Evolutionary conservation across 257 asterid species (phyloP), one percentile per base, ranked within the genome.

Genomic region (Nicotiana obtusifolia): DNA sequence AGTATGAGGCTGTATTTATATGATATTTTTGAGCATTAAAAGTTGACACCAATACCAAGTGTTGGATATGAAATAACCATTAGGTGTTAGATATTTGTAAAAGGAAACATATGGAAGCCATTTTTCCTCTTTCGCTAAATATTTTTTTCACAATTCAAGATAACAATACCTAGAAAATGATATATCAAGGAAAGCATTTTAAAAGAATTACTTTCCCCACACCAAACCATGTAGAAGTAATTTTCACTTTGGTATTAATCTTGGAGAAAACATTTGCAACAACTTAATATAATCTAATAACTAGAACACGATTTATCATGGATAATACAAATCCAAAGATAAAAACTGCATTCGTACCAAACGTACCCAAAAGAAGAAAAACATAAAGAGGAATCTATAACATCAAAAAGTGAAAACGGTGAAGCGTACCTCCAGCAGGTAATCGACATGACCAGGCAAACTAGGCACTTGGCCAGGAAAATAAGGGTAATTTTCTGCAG

Each of bases 391-490:
- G 77, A 56, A 68, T 68, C 17, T 68, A 68, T 0, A 69, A 2
- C 6, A 68, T 68, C 19, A 69, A 37, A 11, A 69, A 3, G 22
- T 14, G 11, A 44, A 73, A 33, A 44, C 22, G 10, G 60, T 22
- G 22, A 73, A 24, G 59, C 5, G 82, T 83, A 89, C 98, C 98
- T 92, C 83, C 68, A 94, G 91, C 91, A 94, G 85, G 84, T 84
- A 91, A 14, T 91, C 96, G 56, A 85, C 94, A 86, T 93, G 91
- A 77, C 96, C 97, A 7, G 94, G 84, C 78, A 94, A 83, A 47
- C 88, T 87, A 41, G 98, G 97, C 86, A 91, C 97, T 86, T 91
- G 97, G 19, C 97, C 97, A 37, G 96, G 97, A 85, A 90, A 94
- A 84, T 91, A 93, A 1, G 96, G 98, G 82, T 88, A 91, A 80